Conservation (phyloP, 2,329 filamentous ascomycete species). For the Cladosporium sp. region DNA sequence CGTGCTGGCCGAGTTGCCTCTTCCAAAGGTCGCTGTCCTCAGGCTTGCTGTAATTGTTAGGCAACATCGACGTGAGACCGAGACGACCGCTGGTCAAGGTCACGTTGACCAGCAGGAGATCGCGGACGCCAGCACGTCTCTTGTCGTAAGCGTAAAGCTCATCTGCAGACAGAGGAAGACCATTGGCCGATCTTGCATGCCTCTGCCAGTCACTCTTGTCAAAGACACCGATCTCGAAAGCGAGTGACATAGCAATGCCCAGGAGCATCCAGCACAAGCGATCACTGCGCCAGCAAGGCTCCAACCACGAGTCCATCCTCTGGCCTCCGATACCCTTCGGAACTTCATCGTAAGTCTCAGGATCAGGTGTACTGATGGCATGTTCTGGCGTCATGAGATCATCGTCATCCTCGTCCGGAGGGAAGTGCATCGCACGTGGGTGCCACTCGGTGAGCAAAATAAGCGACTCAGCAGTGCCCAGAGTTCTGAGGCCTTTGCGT, state of each 20-base stretch:
- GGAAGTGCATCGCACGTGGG: slow-evolving; percentile 90
- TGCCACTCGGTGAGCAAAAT: slow-evolving; percentile 98
- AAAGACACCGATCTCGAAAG: slow-evolving; percentile 93
- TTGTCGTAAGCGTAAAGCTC: slow-evolving; percentile 77
- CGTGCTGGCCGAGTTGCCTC: slow-evolving; percentile 33
- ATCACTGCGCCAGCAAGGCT: slow-evolving; percentile 87
- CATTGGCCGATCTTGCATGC: slow-evolving; percentile 54
- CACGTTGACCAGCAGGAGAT: slow-evolving; percentile 85
- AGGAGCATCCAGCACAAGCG: slow-evolving; percentile 98
- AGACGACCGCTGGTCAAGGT: slow-evolving; percentile 91
- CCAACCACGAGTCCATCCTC: slow-evolving; percentile 91
- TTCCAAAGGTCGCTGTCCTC: slow-evolving; percentile 38
- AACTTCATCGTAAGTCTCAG: slow-evolving; percentile 57
- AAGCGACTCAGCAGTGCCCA: slow-evolving; percentile 92
- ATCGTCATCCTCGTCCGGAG: slow-evolving; percentile 68
- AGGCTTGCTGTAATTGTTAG: slow-evolving; percentile 48
- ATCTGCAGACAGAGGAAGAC: slow-evolving; percentile 41
- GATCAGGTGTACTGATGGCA: slow-evolving; percentile 61
- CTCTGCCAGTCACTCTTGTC: slow-evolving; percentile 70
- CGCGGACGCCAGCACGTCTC: slow-evolving; percentile 77
- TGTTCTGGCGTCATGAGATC: slow-evolving; percentile 70
- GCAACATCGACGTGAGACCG: slow-evolving; percentile 92
- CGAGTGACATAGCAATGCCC: slow-evolving; percentile 84
- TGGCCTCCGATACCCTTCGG: slow-evolving; percentile 71
- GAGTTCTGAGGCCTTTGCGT: slow-evolving; percentile 73